A percentile compares a stretch with the other conserved stretches of the same genome.
These are phyloP conservation scores for Fusarium sp. DNA, from an alignment of 2,329 filamentous ascomycete species.

Conservation along the genomic window DNA sequence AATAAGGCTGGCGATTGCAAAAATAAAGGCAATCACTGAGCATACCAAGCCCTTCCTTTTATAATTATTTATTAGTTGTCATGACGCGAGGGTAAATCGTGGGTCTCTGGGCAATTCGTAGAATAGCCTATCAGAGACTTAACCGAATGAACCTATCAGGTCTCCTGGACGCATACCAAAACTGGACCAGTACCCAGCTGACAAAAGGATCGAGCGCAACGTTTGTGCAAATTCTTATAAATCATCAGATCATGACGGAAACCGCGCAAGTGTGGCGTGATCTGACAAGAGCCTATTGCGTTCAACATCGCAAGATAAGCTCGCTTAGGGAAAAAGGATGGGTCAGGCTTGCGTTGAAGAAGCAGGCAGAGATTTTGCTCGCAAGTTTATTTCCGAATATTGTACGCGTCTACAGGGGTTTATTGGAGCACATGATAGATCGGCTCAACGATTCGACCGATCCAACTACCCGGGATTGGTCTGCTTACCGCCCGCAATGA, in stretches of 20 bases:
- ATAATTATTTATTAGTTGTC: not conserved
- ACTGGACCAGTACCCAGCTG: not conserved
- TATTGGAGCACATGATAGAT: not conserved
- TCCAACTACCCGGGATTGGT: too few species aligned
- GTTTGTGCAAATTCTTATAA: not conserved
- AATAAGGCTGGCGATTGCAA: not conserved
- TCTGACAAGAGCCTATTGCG: not conserved
- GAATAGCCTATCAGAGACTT: not conserved
- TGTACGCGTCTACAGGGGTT: not conserved
- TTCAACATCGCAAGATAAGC: not conserved
- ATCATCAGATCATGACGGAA: not conserved
- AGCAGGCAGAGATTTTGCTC: not conserved
- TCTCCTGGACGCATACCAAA: not conserved
- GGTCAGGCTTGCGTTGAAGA: not conserved
- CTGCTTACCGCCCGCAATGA: not conserved
- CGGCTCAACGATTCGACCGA: too few species aligned
- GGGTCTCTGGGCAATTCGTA: not conserved
- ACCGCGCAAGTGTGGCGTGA: not conserved
- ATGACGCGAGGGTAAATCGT: not conserved
- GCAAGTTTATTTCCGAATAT: not conserved
- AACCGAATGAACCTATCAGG: not conserved
- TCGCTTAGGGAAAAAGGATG: not conserved
- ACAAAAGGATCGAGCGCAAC: not conserved
- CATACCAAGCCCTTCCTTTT: not conserved
- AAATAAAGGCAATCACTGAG: fast-evolving